phyloP scores from a whole-genome alignment of 176 grass and related monocot species.

The Aechmea fasciata region DNA sequence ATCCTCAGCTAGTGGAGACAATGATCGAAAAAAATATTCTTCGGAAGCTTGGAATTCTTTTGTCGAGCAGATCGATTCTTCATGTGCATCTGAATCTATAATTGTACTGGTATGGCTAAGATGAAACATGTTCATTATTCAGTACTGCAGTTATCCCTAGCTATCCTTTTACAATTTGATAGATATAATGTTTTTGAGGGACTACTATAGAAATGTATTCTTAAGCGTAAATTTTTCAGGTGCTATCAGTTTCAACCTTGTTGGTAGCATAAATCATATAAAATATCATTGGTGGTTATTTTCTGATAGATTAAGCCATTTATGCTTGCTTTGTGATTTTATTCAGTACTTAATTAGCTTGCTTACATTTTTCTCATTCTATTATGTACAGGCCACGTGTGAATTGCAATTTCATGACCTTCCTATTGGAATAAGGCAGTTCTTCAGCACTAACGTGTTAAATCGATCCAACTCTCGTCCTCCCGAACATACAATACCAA shows the following conservation, averaged over 20 bases:
- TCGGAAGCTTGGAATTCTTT: constrained; percentile 79
- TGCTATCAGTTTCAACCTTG: too few species aligned
- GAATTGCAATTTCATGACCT: constrained; percentile 72
- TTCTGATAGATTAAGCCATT: too few species aligned
- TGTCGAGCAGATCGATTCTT: constrained; percentile 77
- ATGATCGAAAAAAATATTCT: constrained; percentile 30
- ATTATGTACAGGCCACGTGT: constrained; percentile 57
- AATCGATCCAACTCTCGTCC: constrained; percentile 35
- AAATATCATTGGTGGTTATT: too few species aligned
- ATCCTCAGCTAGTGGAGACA: neutral
- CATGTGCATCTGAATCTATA: constrained; percentile 63
- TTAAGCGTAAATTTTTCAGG: too few species aligned
- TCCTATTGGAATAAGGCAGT: constrained; percentile 64
- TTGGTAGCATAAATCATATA: too few species aligned
- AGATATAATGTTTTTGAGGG: neutral
- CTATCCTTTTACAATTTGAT: neutral
- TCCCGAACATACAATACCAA: constrained; percentile 53
- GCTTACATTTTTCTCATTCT: constrained; percentile 14
- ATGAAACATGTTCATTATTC: neutral
- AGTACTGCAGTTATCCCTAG: neutral
- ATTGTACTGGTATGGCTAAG: constrained; percentile 70
- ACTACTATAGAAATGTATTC: too few species aligned
- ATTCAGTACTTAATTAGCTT: constrained; percentile 6
- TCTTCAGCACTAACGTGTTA: constrained; percentile 59
- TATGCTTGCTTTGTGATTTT: too few species aligned